Evolutionary conservation across 1,284 basidiomycete species (phyloP), one percentile per base, ranked within the genome.

Genomic region (Earliella scabrosa): DNA sequence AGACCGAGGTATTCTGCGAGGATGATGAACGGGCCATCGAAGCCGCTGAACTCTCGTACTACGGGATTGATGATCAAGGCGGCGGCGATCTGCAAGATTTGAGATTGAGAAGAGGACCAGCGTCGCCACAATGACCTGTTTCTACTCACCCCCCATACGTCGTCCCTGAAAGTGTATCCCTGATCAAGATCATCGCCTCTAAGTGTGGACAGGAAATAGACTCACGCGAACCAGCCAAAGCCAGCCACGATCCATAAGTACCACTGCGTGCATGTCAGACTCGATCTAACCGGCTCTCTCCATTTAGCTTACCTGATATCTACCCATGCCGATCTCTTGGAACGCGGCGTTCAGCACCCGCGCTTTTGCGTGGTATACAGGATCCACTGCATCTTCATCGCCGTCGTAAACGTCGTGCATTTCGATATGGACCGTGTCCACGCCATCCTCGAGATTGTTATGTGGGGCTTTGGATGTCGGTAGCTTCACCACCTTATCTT

Each of bases 291-390:
- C 11, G n/a, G 9, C 10, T 13, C 32, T n/a, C n/a, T n/a, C n/a
- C n/a, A n/a, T n/a, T n/a, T 11, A 21, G 48, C 74, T 52, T 56
- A 82, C 82, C 74, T 89, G 87, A 65, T 89, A 90, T 52, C 75
- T 81, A 4, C 88, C 88, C 82, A 89, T 88, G 4, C 88, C 88
- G 41, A 90, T 85, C 50, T 87, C 82, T 66, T 87, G 84, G 11
- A 91, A 74, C 0, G 86, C 87, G 50, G 82, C 77, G 59, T 89
- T 90, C 53, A 90, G 69, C 8, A 88, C 72, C 4, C 75, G 73
- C 1, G 85, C 83, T 60, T 89, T 89, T 20, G 79, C 82, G 54
- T 80, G 78, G 61, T 90, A 89, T 1, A 86, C 74, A 0, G 83
- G 85, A 61, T 90, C 86, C 44, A 87, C 60, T 7, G 61, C 65